Conservation (phyloP, 805 yeast species). For the Barnettozyma botsteinii region DNA sequence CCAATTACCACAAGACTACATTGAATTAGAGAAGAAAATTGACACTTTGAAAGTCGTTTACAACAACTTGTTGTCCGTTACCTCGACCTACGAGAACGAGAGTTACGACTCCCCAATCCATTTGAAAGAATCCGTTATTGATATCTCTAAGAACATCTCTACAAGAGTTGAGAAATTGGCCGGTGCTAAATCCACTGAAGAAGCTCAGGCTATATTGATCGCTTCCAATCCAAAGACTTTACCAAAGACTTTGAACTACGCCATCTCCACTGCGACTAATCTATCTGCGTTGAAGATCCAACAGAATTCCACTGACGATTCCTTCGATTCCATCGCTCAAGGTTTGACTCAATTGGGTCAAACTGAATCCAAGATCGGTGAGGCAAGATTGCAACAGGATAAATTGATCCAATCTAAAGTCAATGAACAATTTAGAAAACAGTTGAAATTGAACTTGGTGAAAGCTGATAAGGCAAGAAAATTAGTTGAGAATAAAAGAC, state of each 20-base stretch:
- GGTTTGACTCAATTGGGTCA: slow-evolving; percentile 63
- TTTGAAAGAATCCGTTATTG: slow-evolving; percentile 65
- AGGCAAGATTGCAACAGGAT: slow-evolving; percentile 79
- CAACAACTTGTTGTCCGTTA: slow-evolving; percentile 47
- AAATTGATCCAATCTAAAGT: slow-evolving; percentile 62
- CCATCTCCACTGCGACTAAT: slow-evolving; percentile 70
- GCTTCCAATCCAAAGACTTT: slow-evolving; percentile 43
- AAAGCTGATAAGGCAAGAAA: slow-evolving; percentile 65
- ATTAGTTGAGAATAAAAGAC: slow-evolving; percentile 70
- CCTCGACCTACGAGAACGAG: slow-evolving; percentile 60
- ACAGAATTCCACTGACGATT: slow-evolving; percentile 30
- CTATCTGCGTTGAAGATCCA: slow-evolving; percentile 30
- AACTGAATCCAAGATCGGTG: slow-evolving; percentile 70
- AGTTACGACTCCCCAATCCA: slow-evolving; percentile 81
- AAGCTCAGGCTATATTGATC: slow-evolving; percentile 69
- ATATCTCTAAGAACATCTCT: slow-evolving; percentile 60
- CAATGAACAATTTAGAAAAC: slow-evolving; percentile 58
- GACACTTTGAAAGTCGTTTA: slow-evolving; percentile 69
- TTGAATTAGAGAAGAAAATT: slow-evolving; percentile 59
- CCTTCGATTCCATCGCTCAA: slow-evolving; percentile 48
- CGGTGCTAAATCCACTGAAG: slow-evolving; percentile 70
- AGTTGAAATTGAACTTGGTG: slow-evolving; percentile 53
- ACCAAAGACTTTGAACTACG: slow-evolving; percentile 81
- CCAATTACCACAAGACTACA: slow-evolving; percentile 70
- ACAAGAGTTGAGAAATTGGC: slow-evolving; percentile 61